Conservation (phyloP, 2,329 filamentous ascomycete species). For the Periconia sp. region DNA sequence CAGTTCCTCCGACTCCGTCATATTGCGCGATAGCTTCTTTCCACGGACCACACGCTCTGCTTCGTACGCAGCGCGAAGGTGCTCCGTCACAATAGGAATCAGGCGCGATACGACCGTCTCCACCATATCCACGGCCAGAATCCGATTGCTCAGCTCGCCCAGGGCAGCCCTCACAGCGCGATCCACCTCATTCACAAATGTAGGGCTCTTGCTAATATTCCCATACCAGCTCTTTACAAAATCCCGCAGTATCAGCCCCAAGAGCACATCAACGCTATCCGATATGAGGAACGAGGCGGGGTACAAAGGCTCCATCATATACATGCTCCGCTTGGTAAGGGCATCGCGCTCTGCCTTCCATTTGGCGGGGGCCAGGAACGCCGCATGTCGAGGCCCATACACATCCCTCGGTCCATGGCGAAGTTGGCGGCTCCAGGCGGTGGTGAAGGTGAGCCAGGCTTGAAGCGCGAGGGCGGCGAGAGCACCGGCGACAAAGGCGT, state of each 20-base stretch:
- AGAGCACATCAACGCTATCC: conserved; percentile 74
- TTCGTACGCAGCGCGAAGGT: conserved; percentile 87
- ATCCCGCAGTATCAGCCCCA: conserved; percentile 76
- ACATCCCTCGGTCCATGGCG: conserved; percentile 43
- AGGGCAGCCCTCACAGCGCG: conserved; percentile 74
- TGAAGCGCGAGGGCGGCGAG: conserved; percentile 57
- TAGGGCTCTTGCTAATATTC: conserved; percentile 76
- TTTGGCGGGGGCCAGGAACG: conserved; percentile 62
- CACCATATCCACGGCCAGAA: conserved; percentile 78
- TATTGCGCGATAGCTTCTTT: conserved; percentile 80
- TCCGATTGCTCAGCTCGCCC: conserved; percentile 67
- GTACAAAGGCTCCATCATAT: conserved; percentile 69
- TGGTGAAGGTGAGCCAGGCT: conserved; percentile 63
- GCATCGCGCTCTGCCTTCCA: conserved; percentile 74
- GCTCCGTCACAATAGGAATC: conserved; percentile 83
- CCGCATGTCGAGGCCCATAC: conserved; percentile 45
- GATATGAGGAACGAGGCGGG: conserved; percentile 77
- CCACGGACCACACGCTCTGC: conserved; percentile 87
- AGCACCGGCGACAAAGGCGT: conserved; percentile 76
- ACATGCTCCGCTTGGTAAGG: conserved; percentile 66
- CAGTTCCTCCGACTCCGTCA: conserved; percentile 95
- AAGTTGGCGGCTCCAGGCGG: conserved; percentile 50
- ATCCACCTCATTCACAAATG: conserved; percentile 87
- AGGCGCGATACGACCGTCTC: conserved; percentile 80
- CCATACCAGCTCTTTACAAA: conserved; percentile 89